Conservation (phyloP, 768 basidiomycete genomes). For the Termitomyces sp. region DNA sequence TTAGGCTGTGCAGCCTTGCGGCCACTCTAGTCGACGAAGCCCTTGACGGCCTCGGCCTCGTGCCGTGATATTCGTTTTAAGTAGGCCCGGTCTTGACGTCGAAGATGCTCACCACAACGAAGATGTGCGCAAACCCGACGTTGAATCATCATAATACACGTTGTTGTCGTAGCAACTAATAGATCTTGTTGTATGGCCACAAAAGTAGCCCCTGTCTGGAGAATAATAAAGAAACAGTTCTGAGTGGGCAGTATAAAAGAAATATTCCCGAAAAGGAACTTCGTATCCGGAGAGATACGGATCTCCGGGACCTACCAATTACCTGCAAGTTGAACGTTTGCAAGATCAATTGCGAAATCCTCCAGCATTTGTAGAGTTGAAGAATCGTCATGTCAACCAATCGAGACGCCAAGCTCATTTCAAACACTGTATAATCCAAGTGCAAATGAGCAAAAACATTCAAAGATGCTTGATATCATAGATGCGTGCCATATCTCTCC, state of each 20-base stretch:
- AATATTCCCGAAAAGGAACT: neutral
- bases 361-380: neutral
- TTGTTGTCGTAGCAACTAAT: neutral
- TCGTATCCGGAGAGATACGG: neutral
- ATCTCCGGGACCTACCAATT: neutral
- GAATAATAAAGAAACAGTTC: neutral
- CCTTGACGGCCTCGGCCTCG: neutral
- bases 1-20: constrained; percentile 1
- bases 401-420: neutral
- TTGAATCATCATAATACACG: neutral
- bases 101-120: too few species aligned
- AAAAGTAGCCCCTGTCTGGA: neutral
- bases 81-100: neutral
- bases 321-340: neutral
- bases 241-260: neutral
- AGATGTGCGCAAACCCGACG: too few species aligned
- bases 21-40: neutral
- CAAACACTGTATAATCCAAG: neutral
- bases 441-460: neutral
- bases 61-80: neutral
- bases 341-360: too few species aligned
- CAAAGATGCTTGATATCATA: too few species aligned
- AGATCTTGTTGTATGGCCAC: neutral
- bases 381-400: too few species aligned
- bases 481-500: neutral